These are phyloP conservation scores for Botrytis squamosa DNA, from an alignment of 2,329 filamentous ascomycete genomes.

Conservation along the genomic window DNA sequence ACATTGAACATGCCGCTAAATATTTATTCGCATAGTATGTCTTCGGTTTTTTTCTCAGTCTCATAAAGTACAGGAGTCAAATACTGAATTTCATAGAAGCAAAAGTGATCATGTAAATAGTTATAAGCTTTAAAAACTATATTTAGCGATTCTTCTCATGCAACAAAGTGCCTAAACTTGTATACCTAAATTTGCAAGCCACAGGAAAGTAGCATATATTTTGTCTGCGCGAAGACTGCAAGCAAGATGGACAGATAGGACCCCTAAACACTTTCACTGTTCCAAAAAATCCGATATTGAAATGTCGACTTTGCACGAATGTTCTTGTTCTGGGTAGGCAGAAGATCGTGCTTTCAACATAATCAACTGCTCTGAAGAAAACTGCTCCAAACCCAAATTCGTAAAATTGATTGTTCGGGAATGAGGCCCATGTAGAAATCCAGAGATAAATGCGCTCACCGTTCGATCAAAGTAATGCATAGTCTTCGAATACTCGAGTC, in stretches of 20 bases:
- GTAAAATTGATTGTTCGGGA: too few relatives aligned
- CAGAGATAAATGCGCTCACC: not conserved
- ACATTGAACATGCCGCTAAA: constrained; percentile 23
- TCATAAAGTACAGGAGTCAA: not conserved
- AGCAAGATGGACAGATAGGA: not conserved
- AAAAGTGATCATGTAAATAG: constrained; percentile 4
- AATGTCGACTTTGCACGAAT: not conserved
- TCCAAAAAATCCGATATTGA: not conserved
- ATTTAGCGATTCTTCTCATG: not conserved
- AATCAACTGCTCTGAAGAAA: not conserved
- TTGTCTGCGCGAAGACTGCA: not conserved
- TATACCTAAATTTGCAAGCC: not conserved
- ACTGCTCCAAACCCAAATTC: not conserved
- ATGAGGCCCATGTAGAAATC: not conserved
- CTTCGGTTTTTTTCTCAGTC: not conserved
- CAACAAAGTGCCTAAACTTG: not conserved
- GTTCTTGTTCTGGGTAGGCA: not conserved
- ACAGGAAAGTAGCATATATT: not conserved
- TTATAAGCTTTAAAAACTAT: constrained; percentile 10
- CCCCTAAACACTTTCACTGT: not conserved
- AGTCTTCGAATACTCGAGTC: not conserved
- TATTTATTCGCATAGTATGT: constrained; percentile 25
- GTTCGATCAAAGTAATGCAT: not conserved
- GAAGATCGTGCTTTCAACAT: too few relatives aligned
- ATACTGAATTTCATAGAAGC: constrained; percentile 20